Conservation (phyloP, 805 yeast genomes). For the Zygosaccharomyces kombuchaensis region DNA sequence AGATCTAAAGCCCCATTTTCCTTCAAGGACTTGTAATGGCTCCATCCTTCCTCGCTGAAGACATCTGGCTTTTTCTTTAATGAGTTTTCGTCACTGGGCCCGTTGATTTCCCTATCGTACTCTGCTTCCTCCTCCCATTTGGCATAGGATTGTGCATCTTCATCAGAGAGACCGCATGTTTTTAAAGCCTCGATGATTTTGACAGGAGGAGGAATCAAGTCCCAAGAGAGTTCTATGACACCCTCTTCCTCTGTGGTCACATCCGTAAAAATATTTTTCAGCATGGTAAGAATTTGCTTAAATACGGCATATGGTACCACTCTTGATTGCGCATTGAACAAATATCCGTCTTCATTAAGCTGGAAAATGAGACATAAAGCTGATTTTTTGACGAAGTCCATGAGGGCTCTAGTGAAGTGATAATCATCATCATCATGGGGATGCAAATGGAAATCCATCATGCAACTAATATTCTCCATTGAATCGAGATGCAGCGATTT, state of each 20-base stretch:
- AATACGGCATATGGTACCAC: constrained; percentile 40
- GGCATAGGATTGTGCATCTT: constrained; percentile 31
- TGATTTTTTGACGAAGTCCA: constrained; percentile 22
- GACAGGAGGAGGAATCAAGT: constrained; percentile 25
- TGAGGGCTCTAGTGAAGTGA: constrained; percentile 22
- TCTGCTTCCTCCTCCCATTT: constrained; percentile 10
- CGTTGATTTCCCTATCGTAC: constrained; percentile 31
- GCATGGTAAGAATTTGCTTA: constrained; percentile 43
- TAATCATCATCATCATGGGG: constrained; percentile 22
- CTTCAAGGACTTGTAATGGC: constrained; percentile 13
- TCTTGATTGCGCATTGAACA: constrained; percentile 26
- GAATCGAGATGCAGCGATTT: constrained; percentile 40
- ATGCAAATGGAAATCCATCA: constrained; percentile 19
- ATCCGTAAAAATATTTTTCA: constrained; percentile 42
- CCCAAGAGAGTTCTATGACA: constrained; percentile 30
- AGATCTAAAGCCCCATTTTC: constrained; percentile 25
- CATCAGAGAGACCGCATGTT: constrained; percentile 31
- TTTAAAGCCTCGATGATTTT: constrained; percentile 23
- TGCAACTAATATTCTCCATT: constrained; percentile 28
- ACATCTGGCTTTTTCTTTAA: constrained; percentile 21
- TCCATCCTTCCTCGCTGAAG: constrained; percentile 35
- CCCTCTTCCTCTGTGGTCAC: constrained; percentile 33
- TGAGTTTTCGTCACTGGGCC: constrained; percentile 21
- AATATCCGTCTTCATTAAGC: constrained; percentile 17
- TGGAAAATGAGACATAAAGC: constrained; percentile 23